These are phyloP conservation scores for Talaromyces ruber DNA, from an alignment of 495 filamentous ascomycete genomes.

Conservation along the genomic window DNA sequence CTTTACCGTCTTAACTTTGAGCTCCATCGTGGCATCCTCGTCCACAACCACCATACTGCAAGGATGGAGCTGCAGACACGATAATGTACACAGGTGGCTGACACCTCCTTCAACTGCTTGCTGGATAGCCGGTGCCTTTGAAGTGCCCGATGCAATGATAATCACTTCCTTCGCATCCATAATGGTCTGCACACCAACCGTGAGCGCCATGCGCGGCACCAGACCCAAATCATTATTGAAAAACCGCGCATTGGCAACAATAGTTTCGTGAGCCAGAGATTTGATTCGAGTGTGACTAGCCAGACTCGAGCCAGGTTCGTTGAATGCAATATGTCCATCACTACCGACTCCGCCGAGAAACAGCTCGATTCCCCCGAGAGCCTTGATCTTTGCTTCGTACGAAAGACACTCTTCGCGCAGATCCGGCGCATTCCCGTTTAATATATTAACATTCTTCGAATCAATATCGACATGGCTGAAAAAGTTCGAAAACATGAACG, in stretches of 20 bases:
- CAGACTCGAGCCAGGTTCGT: conserved; percentile 77
- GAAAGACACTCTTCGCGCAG: conserved; percentile 66
- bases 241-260: conserved; percentile 77
- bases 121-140: conserved; percentile 71
- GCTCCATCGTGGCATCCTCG: conserved; percentile 73
- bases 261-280: conserved; percentile 80
- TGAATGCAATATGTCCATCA: conserved; percentile 85
- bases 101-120: conserved; percentile 74
- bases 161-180: conserved; percentile 76
- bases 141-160: conserved; percentile 69
- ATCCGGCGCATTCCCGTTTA: conserved; percentile 70
- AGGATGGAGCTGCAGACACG: conserved; percentile 68
- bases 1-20: conserved; percentile 84
- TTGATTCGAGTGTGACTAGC: conserved; percentile 74
- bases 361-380: conserved; percentile 70
- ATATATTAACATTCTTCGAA: conserved; percentile 73
- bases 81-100: conserved; percentile 86
- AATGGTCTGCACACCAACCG: conserved; percentile 78
- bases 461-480: conserved; percentile 80
- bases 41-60: conserved; percentile 77
- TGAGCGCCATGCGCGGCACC: conserved; percentile 77
- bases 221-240: conserved; percentile 63
- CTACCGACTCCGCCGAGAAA: conserved; percentile 84
- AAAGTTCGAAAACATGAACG: conserved; percentile 87
- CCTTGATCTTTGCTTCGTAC: conserved; percentile 72